Evolutionary conservation across 2,329 filamentous ascomycete species (phyloP).

Genomic region (Scedosporium apiospermum): DNA sequence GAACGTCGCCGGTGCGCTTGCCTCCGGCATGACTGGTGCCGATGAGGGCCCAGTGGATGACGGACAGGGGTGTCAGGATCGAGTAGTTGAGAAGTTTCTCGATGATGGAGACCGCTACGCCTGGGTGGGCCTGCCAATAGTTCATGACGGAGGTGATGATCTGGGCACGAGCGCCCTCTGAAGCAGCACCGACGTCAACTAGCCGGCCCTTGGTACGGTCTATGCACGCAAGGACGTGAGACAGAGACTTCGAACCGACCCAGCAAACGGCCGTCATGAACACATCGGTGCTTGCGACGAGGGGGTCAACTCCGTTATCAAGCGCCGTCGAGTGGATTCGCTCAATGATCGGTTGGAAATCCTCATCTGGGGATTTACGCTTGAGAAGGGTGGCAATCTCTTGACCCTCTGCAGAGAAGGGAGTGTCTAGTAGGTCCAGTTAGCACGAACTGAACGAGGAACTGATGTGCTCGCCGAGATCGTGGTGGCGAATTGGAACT

Average conservation of each 20-base stretch:
- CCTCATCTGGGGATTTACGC: constrained; percentile 76
- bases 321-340: constrained; percentile 72
- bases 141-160: constrained; percentile 84
- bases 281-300: constrained; percentile 82
- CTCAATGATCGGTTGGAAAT: constrained; percentile 73
- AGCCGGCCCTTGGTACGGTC: constrained; percentile 89
- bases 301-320: constrained; percentile 62
- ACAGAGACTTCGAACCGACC: constrained; percentile 90
- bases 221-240: constrained; percentile 90
- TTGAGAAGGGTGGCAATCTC: constrained; percentile 71
- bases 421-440: constrained; percentile 49
- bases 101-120: constrained; percentile 82
- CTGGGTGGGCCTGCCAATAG: constrained; percentile 90
- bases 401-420: constrained; percentile 76
- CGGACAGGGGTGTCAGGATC: constrained; percentile 75
- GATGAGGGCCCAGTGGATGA: constrained; percentile 82
- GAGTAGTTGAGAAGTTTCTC: constrained; percentile 98
- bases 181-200: constrained; percentile 65
- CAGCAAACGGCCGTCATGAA: constrained; percentile 91
- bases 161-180: constrained; percentile 69
- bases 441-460: neutral
- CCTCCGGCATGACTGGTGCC: constrained; percentile 39
- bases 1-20: constrained; percentile 49
- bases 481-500: constrained; percentile 19
- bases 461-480: neutral